Evolutionary conservation across 352 stramenopile genomes (phyloP).

Genomic region (Phytophthora sp.): DNA sequence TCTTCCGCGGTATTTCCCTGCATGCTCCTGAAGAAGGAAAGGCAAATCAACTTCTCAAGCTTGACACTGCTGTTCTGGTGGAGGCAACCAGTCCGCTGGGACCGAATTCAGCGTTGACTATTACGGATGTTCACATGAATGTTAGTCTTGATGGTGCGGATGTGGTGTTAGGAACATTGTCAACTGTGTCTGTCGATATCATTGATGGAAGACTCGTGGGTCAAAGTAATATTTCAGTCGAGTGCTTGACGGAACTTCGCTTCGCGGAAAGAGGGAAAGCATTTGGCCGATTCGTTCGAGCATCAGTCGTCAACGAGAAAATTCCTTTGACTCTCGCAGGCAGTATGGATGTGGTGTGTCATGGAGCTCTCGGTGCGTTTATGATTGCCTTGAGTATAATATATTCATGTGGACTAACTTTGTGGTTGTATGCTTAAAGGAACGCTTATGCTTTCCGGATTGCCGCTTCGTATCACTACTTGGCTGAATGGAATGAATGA

Average conservation of each 20-base stretch:
- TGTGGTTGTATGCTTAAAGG: too few species aligned
- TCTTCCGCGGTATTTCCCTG: slow-evolving; percentile 65
- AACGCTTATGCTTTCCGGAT: slow-evolving; percentile 46
- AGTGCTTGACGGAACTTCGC: slow-evolving; percentile 54
- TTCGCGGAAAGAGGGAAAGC: slow-evolving; percentile 47
- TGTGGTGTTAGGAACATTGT: slow-evolving; percentile 52
- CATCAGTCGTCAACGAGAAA: slow-evolving; percentile 58
- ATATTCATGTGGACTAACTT: too few species aligned
- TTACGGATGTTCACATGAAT: slow-evolving; percentile 67
- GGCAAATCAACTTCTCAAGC: slow-evolving; percentile 49
- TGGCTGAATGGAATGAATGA: slow-evolving; percentile 67
- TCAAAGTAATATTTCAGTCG: slow-evolving; percentile 75
- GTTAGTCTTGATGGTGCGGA: slow-evolving; percentile 55
- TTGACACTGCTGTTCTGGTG: slow-evolving; percentile 66
- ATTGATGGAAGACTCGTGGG: slow-evolving; percentile 58
- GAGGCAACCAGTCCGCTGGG: slow-evolving; percentile 74
- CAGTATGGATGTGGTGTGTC: slow-evolving; percentile 63
- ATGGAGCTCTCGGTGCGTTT: slow-evolving; percentile 70
- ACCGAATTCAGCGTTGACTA: slow-evolving; percentile 56
- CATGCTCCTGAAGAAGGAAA: slow-evolving; percentile 45
- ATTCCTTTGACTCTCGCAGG: slow-evolving; percentile 56
- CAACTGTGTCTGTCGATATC: slow-evolving; percentile 59
- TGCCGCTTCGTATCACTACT: slow-evolving; percentile 56
- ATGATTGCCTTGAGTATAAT: background rate
- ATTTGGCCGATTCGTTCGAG: slow-evolving; percentile 76